Conservation (phyloP, 208 protist species). For the Acanthamoeba triangularis region DNA sequence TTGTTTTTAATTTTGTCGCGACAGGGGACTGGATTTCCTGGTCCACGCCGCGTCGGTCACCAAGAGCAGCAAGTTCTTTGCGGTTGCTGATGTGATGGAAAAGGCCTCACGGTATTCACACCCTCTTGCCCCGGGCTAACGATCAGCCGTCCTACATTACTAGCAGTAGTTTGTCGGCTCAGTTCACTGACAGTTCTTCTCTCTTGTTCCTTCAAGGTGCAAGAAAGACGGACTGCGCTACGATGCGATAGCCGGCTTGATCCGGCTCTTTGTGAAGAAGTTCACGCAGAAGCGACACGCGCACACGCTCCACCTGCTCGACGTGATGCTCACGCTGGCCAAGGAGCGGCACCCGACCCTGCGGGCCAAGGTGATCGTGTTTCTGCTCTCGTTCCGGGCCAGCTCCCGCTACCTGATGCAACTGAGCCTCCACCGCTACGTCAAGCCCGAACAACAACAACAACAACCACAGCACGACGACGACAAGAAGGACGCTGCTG, state of each 20-base stretch:
- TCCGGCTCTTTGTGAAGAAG: slow-evolving; percentile 34
- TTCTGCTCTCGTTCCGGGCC: slow-evolving; percentile 29
- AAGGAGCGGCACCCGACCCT: slow-evolving; percentile 31
- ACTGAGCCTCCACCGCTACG: not conserved
- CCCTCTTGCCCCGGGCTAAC: not conserved
- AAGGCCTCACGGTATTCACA: not conserved
- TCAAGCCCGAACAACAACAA: slow-evolving; percentile 1
- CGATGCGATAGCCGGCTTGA: not conserved
- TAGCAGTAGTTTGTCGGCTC: not conserved
- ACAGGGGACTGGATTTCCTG: slow-evolving; percentile 31
- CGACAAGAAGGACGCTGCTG: not conserved
- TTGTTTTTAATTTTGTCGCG: no score
- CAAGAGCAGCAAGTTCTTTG: slow-evolving; percentile 35
- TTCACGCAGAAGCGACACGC: slow-evolving; percentile 40
- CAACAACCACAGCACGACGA: not conserved
- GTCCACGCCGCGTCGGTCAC: slow-evolving; percentile 29
- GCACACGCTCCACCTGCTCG: slow-evolving; percentile 22
- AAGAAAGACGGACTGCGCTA: not conserved
- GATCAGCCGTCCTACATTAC: no score
- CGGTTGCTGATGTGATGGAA: slow-evolving; percentile 26
- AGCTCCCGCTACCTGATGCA: slow-evolving; percentile 65
- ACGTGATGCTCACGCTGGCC: slow-evolving; percentile 28
- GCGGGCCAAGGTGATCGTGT: slow-evolving; percentile 49
- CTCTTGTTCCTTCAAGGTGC: not conserved
- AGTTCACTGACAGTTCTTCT: not conserved